Percentiles rank a stretch among this genome's conserved stretches.
These are phyloP conservation scores for Aspergillus tamarii DNA, from an alignment of 2,329 filamentous ascomycete genomes.

Conservation along the genomic window DNA sequence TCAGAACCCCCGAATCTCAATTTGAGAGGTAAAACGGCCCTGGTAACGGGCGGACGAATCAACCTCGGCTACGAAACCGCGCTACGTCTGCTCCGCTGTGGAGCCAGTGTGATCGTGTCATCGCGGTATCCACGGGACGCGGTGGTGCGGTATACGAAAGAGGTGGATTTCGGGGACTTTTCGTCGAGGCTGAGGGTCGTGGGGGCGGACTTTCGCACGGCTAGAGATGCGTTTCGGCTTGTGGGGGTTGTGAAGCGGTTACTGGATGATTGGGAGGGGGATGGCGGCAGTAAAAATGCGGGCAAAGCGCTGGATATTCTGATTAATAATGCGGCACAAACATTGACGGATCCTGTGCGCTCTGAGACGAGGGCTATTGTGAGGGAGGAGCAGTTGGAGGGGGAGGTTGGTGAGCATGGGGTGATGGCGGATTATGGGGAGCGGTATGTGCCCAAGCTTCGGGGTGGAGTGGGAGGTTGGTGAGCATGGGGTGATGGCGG, in stretches of 20 bases:
- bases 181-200: conserved; percentile 29
- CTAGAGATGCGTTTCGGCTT: conserved; percentile 36
- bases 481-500: not conserved
- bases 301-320: conserved; percentile 33
- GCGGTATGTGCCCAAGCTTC: not conserved
- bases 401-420: not conserved
- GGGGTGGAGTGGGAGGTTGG: not conserved
- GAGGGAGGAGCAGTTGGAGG: conserved; percentile 20
- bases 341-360: conserved; percentile 38
- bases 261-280: conserved; percentile 24
- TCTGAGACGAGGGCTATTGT: conserved; percentile 34
- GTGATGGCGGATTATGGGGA: not conserved
- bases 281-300: not conserved
- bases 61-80: conserved; percentile 40
- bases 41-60: conserved; percentile 41
- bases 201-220: conserved; percentile 39
- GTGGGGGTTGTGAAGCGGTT: conserved; percentile 26
- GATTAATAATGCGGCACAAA: conserved; percentile 47
- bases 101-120: conserved; percentile 40
- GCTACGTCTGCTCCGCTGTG: conserved; percentile 39
- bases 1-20: conserved; percentile 36
- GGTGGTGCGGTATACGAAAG: conserved; percentile 29
- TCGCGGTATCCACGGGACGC: conserved; percentile 42
- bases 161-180: conserved; percentile 19
- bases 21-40: conserved; percentile 28